These are phyloP conservation scores for Penicillium sp. DNA, from an alignment of 2,329 filamentous ascomycete genomes.

Conservation along the genomic window DNA sequence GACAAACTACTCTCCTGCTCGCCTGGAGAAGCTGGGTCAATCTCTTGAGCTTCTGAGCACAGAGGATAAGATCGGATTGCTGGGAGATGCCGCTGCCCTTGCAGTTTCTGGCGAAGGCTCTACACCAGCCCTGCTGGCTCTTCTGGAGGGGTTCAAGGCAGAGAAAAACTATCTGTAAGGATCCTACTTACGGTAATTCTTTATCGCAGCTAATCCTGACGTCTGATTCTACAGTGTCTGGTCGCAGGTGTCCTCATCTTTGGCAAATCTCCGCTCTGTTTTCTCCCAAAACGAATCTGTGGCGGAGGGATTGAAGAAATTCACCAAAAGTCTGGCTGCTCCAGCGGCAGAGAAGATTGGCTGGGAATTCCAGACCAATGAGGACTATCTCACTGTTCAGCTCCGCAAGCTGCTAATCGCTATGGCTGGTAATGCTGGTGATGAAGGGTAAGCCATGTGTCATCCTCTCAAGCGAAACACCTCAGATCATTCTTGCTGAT, in stretches of 20 bases:
- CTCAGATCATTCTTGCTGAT: background rate
- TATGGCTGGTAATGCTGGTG: slow-evolving; percentile 72
- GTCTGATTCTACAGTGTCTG: slow-evolving; percentile 60
- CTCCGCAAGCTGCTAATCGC: slow-evolving; percentile 78
- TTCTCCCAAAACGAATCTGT: slow-evolving; percentile 76
- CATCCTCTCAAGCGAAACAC: background rate
- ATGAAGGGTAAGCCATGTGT: slow-evolving; percentile 62
- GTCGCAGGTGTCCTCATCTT: slow-evolving; percentile 76
- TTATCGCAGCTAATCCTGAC: slow-evolving; percentile 15
- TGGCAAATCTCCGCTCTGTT: slow-evolving; percentile 76
- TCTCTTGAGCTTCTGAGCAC: slow-evolving; percentile 73
- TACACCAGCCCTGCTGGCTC: slow-evolving; percentile 76
- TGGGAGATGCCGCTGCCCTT: slow-evolving; percentile 85
- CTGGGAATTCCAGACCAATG: slow-evolving; percentile 76
- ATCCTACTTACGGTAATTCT: background rate
- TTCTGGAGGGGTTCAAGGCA: slow-evolving; percentile 77
- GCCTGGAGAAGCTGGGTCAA: slow-evolving; percentile 75
- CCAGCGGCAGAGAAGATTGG: slow-evolving; percentile 76
- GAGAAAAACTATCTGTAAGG: slow-evolving; percentile 75
- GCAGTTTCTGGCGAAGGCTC: slow-evolving; percentile 83
- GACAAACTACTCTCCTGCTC: slow-evolving; percentile 85
- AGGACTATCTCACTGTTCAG: slow-evolving; percentile 79
- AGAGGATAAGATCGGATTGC: slow-evolving; percentile 88
- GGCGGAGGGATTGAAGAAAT: slow-evolving; percentile 71
- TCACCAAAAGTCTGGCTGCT: slow-evolving; percentile 73